Evolutionary conservation across 768 basidiomycete species (phyloP), one percentile per base, ranked within the genome.

Genomic region (Russula dissimulans): DNA sequence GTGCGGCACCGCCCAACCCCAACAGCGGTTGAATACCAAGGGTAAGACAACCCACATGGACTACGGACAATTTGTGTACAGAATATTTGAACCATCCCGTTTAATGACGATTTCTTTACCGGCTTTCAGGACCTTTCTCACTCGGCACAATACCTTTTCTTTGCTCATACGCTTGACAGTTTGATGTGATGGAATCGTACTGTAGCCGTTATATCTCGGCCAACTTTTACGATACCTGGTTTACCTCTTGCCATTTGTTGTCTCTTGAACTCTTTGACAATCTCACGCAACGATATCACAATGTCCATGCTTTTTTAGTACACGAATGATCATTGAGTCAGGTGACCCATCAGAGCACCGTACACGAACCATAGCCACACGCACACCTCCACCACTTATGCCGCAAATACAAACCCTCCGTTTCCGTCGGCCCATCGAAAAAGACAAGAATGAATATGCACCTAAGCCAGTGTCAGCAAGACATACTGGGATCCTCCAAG

Each of bases 401-500:
- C 59, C 71, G 32, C 65, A 64, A 32, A 55, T 70, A 1, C 71
- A 74, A 62, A 72, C 71, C 15, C 67, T 74, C 31, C 71, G 71
- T 49, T 73, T 74, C 49, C 68, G 72, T 31, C 64, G 71, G 8
- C 72, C 73, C 22, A 64, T 65, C 11, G 64, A 65, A 32, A 64
- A 67, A 43, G 50, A 64, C 5, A 44, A 64, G 44, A 60, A 66
- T 48, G 57, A 66, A 26, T 62, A 58, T 49, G 65, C 58, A 29
- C 63, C 55, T 9, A 59, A 59, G 41, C 56, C 55, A 17, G 60
- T 68, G 54, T 45, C 68, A 59, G 65, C 71, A 55, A 68, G 84
- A 51, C 85, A 90, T 69, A 74, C 78, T 1, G 86, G 89, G 39
- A 80, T 91, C 52, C 76, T 92, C 29, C 89, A 92, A 71, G 89